A percentile compares a stretch with the other conserved stretches of the same genome.
These are phyloP conservation scores for Xylariaceae sp. DNA, from an alignment of 2,329 filamentous ascomycete species.

Conservation along the genomic window DNA sequence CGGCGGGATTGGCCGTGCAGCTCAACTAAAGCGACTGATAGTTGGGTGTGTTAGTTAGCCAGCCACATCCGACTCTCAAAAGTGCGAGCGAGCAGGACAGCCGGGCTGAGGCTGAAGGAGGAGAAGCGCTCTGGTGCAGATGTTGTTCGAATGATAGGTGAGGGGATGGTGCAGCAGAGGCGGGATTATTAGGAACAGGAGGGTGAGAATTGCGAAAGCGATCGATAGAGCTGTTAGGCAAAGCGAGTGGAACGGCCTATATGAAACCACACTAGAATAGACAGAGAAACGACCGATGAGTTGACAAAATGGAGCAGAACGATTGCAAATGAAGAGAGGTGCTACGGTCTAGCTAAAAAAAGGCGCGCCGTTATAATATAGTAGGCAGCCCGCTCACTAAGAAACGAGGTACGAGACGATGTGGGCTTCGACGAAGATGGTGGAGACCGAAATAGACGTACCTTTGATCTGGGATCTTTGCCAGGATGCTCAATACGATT, in stretches of 20 bases:
- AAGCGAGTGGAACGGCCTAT: conserved; percentile 21
- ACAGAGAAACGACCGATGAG: conserved; percentile 17
- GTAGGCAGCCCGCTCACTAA: conserved; percentile 22
- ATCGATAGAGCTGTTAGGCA: conserved; percentile 8
- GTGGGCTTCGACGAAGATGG: conserved; percentile 3
- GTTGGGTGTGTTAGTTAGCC: conserved; percentile 8
- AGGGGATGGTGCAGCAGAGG: background rate
- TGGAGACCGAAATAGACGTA: conserved; percentile 2
- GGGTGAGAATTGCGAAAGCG: conserved; percentile 16
- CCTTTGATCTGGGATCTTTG: conserved; percentile 1
- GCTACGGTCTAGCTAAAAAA: conserved; percentile 3
- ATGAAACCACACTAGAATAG: conserved; percentile 9
- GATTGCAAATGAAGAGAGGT: background rate
- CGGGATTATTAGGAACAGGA: conserved; percentile 1
- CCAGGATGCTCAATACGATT: background rate
- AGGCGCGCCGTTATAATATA: conserved; percentile 21
- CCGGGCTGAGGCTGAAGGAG: conserved; percentile 2
- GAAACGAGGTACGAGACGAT: conserved; percentile 23
- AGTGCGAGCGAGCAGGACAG: conserved; percentile 2
- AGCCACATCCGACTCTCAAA: conserved; percentile 2
- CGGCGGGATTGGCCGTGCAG: conserved; percentile 9
- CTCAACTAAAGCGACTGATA: conserved; percentile 5
- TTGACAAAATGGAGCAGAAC: conserved; percentile 5
- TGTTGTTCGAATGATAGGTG: background rate
- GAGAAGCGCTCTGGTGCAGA: background rate